Base-by-base conservation (phyloP, 805 yeast genomes). In the Sugiyamaella marilandica region DNA sequence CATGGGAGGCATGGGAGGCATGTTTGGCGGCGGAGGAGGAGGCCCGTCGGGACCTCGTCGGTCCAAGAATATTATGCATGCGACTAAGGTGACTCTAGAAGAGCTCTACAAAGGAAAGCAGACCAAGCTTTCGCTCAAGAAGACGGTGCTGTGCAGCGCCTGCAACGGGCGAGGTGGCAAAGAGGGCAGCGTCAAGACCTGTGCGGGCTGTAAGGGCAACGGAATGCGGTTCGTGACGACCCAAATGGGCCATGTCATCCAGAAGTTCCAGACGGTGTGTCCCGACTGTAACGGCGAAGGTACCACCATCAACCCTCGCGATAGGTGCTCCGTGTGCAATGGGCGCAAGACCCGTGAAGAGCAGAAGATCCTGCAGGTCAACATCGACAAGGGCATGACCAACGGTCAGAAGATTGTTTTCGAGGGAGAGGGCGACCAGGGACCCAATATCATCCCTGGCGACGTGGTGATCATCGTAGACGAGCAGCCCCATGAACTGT, bases 221-320 rank as follows among this genome's bases (percentile, higher is more conserved):
- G 99, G 99, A 80, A 74, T 85, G 71, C 87, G 82, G 72, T 85
- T 92, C 60, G 85, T 90, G 61, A 88, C 97, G 50, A 87, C 96
- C 77, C 98, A 94, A 74, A 91, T 94, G 97, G 99, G 99, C 63
- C 97, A 96, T 61, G 89, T 94, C 91, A 87, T 94, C 66, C 99
- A 94, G 77, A 87, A 97, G 79, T 87, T 87, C 82, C 98, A 94
- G 76, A 83, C 95, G 45, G 83, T 82, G 51, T 94, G 99, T 85
- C 92, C 87, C 62, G 84, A 73, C 55, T 94, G 99, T 83, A 74
- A 82, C 60, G 99, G 98, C 68, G 78, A 85, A 55, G 99, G 99
- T 70, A 92, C 86, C 70, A 85, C 85, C 59, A 80, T 90, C 67
- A 83, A 85, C 69, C 79, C 91, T 50, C 85, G 85, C 75, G 96